Evolutionary conservation across 192 early-diverging fungal genomes (phyloP).

Genomic region (Pilobolus umbonatus): DNA sequence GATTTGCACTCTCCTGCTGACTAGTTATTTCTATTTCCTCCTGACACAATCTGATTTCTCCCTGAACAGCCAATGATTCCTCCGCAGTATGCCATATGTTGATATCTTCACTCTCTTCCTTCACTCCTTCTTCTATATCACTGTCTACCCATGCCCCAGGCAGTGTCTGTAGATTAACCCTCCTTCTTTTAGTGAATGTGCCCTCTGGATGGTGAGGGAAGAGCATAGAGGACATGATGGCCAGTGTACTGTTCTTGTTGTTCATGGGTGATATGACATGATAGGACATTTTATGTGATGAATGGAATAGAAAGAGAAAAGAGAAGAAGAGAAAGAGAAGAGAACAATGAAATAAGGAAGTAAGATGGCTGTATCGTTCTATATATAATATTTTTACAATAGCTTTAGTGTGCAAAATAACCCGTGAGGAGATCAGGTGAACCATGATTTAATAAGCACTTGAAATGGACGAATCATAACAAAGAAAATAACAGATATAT

Average conservation of each 20-base stretch:
- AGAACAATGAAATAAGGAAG: not conserved
- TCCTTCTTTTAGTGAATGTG: constrained; percentile 3
- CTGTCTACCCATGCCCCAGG: constrained; percentile 20
- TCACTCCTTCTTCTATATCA: not conserved
- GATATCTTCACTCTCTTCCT: no score
- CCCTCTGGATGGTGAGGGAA: constrained; percentile 4
- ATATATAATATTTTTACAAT: not conserved
- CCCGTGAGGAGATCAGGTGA: no score
- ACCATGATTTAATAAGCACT: no score
- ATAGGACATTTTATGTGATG: not conserved
- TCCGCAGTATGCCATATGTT: no score
- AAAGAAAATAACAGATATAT: no score
- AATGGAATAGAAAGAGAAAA: constrained; percentile 5
- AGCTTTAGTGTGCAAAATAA: no score
- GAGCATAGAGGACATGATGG: constrained; percentile 4
- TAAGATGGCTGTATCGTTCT: not conserved
- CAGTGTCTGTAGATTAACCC: not conserved
- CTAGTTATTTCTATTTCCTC: not conserved
- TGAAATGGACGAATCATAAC: no score
- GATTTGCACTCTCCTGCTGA: no score
- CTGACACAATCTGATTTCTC: no score
- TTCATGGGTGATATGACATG: no score
- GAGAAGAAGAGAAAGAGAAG: not conserved
- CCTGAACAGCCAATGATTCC: no score
- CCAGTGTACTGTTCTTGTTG: constrained; percentile 3